A percentile compares a stretch with the other conserved stretches of the same genome.
phyloP scores from a whole-genome alignment of 257 asterid genomes.

The Rehmannia glutinosa region DNA sequence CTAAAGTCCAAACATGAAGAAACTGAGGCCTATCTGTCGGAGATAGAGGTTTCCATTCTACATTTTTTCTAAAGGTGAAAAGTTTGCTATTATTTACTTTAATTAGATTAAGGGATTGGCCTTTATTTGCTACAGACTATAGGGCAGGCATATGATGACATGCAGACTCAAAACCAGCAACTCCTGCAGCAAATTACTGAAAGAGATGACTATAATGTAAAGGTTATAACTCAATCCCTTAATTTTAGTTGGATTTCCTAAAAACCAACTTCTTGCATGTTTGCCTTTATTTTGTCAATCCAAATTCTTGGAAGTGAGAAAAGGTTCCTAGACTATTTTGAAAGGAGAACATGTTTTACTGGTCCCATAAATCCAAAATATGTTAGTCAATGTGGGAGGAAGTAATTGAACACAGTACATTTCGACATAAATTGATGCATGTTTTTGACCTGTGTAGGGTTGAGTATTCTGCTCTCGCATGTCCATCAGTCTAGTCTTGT shows the following conservation, averaged over 20 bases:
- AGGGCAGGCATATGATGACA: slow-evolving; percentile 96
- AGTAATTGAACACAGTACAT: too few species aligned
- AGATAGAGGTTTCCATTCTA: slow-evolving; percentile 70
- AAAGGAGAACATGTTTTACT: not conserved
- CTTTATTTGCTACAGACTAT: slow-evolving; percentile 66
- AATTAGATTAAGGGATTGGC: slow-evolving; percentile 11
- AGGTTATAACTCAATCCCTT: slow-evolving; percentile 39
- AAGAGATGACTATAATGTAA: slow-evolving; percentile 93
- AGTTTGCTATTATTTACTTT: slow-evolving; percentile 9
- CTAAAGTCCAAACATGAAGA: slow-evolving; percentile 84
- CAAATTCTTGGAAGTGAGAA: not conserved
- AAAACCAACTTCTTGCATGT: slow-evolving; percentile 5
- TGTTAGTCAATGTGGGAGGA: too few species aligned
- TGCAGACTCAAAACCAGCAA: slow-evolving; percentile 97
- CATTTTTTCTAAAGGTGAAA: not conserved
- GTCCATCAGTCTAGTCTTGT: too few species aligned
- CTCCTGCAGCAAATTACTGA: slow-evolving; percentile 93
- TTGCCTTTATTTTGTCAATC: not conserved
- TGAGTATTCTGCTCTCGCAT: too few species aligned
- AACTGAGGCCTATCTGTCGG: slow-evolving; percentile 90
- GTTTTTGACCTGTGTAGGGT: too few species aligned
- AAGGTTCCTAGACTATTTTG: too few species aligned
- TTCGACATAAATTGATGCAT: too few species aligned
- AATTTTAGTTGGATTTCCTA: not conserved
- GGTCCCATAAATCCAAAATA: not conserved